A percentile compares a stretch with the other conserved stretches of the same genome.
Conservation (phyloP, 2,329 filamentous ascomycete species). For the Botryotinia globosa region DNA sequence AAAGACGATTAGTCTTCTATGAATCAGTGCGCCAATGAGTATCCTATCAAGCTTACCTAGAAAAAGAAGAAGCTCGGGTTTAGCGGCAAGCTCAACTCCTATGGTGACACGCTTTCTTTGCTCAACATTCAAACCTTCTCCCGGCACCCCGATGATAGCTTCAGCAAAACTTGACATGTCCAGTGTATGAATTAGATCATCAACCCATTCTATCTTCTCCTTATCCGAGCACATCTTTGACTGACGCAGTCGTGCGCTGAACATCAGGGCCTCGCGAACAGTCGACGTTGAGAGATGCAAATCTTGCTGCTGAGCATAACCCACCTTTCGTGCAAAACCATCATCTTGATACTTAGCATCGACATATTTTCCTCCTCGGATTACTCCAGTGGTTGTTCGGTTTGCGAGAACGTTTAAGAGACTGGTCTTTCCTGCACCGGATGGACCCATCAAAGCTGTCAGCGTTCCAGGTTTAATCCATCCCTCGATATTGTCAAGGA, state of each 20-base stretch:
- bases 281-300: slow-evolving; percentile 76
- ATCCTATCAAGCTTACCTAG: slow-evolving; percentile 47
- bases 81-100: slow-evolving; percentile 52
- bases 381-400: slow-evolving; percentile 79
- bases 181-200: slow-evolving; percentile 60
- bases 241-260: slow-evolving; percentile 85
- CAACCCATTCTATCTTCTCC: slow-evolving; percentile 77
- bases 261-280: slow-evolving; percentile 83
- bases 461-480: slow-evolving; percentile 72
- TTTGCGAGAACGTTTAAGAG: slow-evolving; percentile 56
- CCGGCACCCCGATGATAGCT: slow-evolving; percentile 61
- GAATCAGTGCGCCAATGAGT: not conserved
- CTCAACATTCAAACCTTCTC: slow-evolving; percentile 55
- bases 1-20: not conserved
- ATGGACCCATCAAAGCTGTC: slow-evolving; percentile 59
- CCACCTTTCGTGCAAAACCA: slow-evolving; percentile 72
- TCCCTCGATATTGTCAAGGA: slow-evolving; percentile 77
- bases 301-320: slow-evolving; percentile 91
- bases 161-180: slow-evolving; percentile 65
- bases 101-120: slow-evolving; percentile 59
- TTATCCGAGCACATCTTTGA: slow-evolving; percentile 65
- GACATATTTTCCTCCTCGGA: slow-evolving; percentile 75
- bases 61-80: slow-evolving; percentile 47
- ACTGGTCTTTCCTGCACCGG: slow-evolving; percentile 60
- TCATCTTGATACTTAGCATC: slow-evolving; percentile 66